Percentiles rank a stretch among this genome's conserved stretches.
Evolutionary conservation across 768 basidiomycete genomes (phyloP).

Genomic region (Coprinopsis sp.): DNA sequence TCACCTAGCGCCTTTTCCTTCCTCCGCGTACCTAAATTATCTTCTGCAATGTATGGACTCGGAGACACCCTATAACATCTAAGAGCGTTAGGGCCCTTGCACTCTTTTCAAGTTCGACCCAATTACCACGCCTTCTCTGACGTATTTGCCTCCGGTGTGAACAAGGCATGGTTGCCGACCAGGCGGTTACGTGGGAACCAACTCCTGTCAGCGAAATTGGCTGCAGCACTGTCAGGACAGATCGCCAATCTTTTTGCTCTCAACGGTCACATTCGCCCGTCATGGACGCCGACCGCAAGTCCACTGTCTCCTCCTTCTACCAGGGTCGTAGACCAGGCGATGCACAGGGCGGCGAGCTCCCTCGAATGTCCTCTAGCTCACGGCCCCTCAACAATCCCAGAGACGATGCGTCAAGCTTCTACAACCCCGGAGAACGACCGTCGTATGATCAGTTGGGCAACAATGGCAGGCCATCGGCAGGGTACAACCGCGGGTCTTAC

Average conservation of each 20-base stretch:
- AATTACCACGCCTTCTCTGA: too few species aligned
- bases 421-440: constrained; percentile 41
- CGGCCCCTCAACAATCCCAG: constrained; percentile 25
- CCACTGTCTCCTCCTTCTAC: constrained; percentile 77
- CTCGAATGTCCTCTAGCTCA: constrained; percentile 28
- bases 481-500: constrained; percentile 71
- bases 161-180: too few species aligned
- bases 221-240: not conserved
- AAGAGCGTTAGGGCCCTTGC: too few species aligned
- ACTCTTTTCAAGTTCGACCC: too few species aligned
- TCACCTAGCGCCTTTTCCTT: too few species aligned
- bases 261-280: not conserved
- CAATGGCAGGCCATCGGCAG: constrained; percentile 43
- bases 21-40: too few species aligned
- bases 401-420: constrained; percentile 72
- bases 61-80: too few species aligned
- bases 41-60: too few species aligned
- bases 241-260: not conserved
- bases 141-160: too few species aligned
- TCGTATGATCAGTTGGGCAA: constrained; percentile 47
- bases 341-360: constrained; percentile 52
- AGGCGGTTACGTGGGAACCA: not conserved
- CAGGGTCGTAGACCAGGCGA: constrained; percentile 63
- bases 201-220: not conserved
- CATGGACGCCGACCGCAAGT: constrained; percentile 80